Percentiles rank a stretch among this genome's conserved stretches.
phyloP scores from a whole-genome alignment of 805 yeast species.

The Yarrowia bubula region DNA sequence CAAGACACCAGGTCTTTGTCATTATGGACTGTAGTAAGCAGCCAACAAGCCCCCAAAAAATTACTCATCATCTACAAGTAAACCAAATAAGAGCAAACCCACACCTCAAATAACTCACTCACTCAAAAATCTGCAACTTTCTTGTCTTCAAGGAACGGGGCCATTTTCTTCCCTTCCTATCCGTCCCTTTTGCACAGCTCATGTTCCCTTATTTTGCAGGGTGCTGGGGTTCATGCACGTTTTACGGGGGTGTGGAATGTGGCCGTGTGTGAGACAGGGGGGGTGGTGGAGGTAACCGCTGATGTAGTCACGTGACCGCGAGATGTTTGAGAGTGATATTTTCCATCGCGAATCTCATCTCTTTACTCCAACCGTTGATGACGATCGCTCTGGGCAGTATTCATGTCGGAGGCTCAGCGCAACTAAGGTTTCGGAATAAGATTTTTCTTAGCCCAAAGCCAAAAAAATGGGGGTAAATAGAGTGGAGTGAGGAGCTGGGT shows the following conservation, averaged over 20 bases:
- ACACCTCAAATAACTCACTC: too few species aligned
- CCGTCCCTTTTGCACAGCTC: neutral
- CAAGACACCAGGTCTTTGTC: too few species aligned
- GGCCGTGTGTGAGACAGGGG: neutral
- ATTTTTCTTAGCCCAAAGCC: neutral
- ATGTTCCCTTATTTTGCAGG: neutral
- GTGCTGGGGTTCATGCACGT: slow-evolving; percentile 5
- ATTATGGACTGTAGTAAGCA: too few species aligned
- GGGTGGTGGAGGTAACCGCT: too few species aligned
- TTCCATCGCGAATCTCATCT: neutral
- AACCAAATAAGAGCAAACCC: too few species aligned
- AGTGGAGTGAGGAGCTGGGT: neutral
- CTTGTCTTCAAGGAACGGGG: neutral
- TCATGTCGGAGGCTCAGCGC: neutral
- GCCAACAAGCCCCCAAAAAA: too few species aligned
- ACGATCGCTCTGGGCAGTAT: neutral
- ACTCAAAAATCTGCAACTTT: too few species aligned
- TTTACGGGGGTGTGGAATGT: slow-evolving; percentile 9
- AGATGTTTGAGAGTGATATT: too few species aligned
- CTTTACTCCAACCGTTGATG: neutral
- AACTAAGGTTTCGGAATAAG: neutral
- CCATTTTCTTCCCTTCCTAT: neutral
- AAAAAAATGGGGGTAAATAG: neutral
- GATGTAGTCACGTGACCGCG: too few species aligned
- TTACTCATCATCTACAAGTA: too few species aligned